A percentile compares a stretch with the other conserved stretches of the same genome.
phyloP scores from a whole-genome alignment of 2,329 filamentous ascomycete genomes.

The Parastagonospora avenae region DNA sequence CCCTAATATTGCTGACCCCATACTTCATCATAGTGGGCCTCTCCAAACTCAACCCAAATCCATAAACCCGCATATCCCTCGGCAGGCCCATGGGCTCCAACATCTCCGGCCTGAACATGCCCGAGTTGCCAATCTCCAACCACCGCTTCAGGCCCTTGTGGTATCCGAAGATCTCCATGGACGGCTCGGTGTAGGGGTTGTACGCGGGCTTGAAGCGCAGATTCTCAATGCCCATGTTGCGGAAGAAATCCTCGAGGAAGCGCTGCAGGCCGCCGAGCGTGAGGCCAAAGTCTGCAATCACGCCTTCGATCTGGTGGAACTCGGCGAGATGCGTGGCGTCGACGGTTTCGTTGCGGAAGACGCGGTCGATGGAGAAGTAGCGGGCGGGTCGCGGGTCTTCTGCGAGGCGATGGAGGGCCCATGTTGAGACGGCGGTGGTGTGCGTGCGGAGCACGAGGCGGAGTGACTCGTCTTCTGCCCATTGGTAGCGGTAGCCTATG shows the following conservation, averaged over 20 bases:
- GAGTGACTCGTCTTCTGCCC: conserved; percentile 84
- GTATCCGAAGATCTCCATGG: conserved; percentile 96
- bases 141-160: conserved; percentile 70
- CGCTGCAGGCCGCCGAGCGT: conserved; percentile 90
- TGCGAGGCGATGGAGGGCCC: conserved; percentile 88
- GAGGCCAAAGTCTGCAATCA: conserved; percentile 94
- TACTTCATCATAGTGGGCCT: conserved; percentile 98
- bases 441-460: conserved; percentile 92
- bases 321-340: conserved; percentile 96
- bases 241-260: conserved; percentile 95
- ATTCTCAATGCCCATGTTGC: conserved; percentile 86
- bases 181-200: conserved; percentile 78
- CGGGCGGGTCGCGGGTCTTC: conserved; percentile 82
- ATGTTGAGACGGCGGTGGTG: conserved; percentile 89
- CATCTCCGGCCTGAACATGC: conserved; percentile 99
- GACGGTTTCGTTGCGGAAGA: conserved; percentile 97
- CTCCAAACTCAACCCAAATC: conserved; percentile 90
- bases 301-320: conserved; percentile 98
- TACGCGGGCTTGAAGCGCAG: conserved; percentile 97
- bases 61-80: conserved; percentile 89
- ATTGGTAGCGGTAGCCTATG: conserved; percentile 95
- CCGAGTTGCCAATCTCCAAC: conserved; percentile 96
- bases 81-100: conserved; percentile 91
- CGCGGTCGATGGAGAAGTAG: conserved; percentile 97
- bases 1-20: conserved; percentile 79